These are phyloP conservation scores for Termitomyces sp. DNA, from an alignment of 1,284 basidiomycete species.

Conservation along the genomic window DNA sequence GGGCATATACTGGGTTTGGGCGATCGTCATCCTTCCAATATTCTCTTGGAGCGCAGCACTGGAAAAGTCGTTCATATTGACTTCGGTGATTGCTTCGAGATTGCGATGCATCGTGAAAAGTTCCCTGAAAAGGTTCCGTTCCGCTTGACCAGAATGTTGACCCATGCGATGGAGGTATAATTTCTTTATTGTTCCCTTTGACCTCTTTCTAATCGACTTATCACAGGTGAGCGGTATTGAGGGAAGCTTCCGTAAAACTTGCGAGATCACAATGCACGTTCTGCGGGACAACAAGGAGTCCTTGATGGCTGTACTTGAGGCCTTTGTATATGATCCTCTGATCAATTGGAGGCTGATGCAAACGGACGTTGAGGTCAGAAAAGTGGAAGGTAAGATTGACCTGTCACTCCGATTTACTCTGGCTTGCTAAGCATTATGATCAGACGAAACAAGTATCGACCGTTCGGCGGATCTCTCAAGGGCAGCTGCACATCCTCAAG, in stretches of 20 bases:
- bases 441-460: conserved; percentile 45
- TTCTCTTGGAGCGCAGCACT: conserved; percentile 87
- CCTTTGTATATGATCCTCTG: conserved; percentile 86
- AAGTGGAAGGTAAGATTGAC: conserved; percentile 49
- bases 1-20: conserved; percentile 97
- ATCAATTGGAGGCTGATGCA: conserved; percentile 87
- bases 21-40: conserved; percentile 97
- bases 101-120: conserved; percentile 95
- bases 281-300: conserved; percentile 97
- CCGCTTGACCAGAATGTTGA: conserved; percentile 96
- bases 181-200: background rate
- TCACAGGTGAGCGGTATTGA: conserved; percentile 90
- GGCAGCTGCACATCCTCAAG: conserved; percentile 69
- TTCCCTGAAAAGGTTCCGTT: conserved; percentile 99
- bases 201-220: conserved; percentile 7
- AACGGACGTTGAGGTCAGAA: conserved; percentile 59
- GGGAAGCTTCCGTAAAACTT: conserved; percentile 93
- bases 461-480: conserved; percentile 61
- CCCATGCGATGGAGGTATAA: conserved; percentile 95
- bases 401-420: background rate
- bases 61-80: conserved; percentile 98
- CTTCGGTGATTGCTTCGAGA: conserved; percentile 94
- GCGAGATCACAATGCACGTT: conserved; percentile 97
- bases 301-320: conserved; percentile 95
- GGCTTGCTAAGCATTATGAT: background rate